Evolutionary conservation across 768 basidiomycete genomes (phyloP).

Genomic region (Candolleomyces eurysporus): DNA sequence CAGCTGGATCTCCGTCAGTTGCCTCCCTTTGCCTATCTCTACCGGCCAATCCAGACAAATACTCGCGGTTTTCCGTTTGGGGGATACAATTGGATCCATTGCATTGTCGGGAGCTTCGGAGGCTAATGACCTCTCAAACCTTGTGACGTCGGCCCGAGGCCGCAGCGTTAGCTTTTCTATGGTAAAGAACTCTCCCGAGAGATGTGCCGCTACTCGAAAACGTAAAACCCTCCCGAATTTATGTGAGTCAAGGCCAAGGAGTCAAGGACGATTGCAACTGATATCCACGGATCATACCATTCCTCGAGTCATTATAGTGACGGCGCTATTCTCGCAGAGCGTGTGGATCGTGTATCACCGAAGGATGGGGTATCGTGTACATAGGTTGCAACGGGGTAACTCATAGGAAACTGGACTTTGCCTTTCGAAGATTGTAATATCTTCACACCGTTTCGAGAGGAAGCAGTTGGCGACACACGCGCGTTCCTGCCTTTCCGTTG

Average conservation of each 20-base stretch:
- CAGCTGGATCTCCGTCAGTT: not conserved
- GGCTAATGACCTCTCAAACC: not conserved
- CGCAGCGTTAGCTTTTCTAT: not conserved
- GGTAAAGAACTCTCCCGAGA: slow-evolving; percentile 4
- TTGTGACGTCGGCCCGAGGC: slow-evolving; percentile 3
- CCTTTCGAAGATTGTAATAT: not conserved
- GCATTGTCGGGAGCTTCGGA: not conserved
- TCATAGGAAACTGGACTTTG: too few relatives aligned
- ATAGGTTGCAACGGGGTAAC: not conserved
- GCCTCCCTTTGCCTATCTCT: too few relatives aligned
- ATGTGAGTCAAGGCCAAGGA: not conserved
- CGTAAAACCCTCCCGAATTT: slow-evolving; percentile 1
- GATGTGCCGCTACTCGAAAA: not conserved
- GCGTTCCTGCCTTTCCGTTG: slow-evolving; percentile 1
- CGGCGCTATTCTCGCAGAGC: too few relatives aligned
- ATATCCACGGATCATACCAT: slow-evolving; percentile 4
- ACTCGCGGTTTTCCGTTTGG: not conserved
- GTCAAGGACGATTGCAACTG: not conserved
- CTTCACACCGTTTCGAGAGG: not conserved
- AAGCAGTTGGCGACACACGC: not conserved
- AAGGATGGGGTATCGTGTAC: not conserved
- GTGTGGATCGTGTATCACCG: not conserved
- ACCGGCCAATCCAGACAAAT: too few relatives aligned
- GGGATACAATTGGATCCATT: not conserved
- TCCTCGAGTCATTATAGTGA: not conserved